phyloP scores from a whole-genome alignment of 2,329 filamentous ascomycete species.

The Stachybotrys chlorohalonatus region DNA sequence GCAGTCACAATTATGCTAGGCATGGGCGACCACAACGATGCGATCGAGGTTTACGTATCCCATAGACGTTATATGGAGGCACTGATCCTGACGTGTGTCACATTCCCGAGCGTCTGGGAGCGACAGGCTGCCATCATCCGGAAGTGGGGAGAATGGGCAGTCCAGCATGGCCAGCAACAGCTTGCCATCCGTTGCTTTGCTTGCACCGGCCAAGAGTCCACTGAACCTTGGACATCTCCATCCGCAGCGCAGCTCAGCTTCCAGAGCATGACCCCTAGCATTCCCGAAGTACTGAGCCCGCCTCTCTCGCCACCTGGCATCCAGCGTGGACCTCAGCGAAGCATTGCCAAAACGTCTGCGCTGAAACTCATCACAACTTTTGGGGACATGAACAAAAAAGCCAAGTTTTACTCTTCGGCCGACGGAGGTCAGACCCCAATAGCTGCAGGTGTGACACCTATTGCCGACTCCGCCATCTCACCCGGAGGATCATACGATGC shows the following conservation, averaged over 20 bases:
- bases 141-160: conserved; percentile 91
- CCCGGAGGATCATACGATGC: conserved; percentile 55
- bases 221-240: conserved; percentile 82
- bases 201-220: conserved; percentile 76
- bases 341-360: conserved; percentile 70
- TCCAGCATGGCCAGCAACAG: conserved; percentile 79
- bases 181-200: conserved; percentile 90
- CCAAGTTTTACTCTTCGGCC: conserved; percentile 51
- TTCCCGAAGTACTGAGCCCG: conserved; percentile 57
- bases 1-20: conserved; percentile 89
- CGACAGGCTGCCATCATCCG: conserved; percentile 79
- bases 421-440: conserved; percentile 64
- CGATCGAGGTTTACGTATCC: conserved; percentile 92
- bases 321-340: conserved; percentile 48
- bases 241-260: conserved; percentile 57
- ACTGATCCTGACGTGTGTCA: conserved; percentile 74
- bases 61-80: conserved; percentile 91
- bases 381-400: conserved; percentile 51
- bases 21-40: conserved; percentile 86
- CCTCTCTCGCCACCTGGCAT: conserved; percentile 65
- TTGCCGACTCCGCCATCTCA: conserved; percentile 60
- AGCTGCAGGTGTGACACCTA: conserved; percentile 77
- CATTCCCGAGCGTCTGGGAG: conserved; percentile 82
- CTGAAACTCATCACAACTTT: conserved; percentile 91
- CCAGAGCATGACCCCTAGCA: conserved; percentile 42